Evolutionary conservation across 768 basidiomycete species (phyloP).

Genomic region (Leucocoprinus sp.): DNA sequence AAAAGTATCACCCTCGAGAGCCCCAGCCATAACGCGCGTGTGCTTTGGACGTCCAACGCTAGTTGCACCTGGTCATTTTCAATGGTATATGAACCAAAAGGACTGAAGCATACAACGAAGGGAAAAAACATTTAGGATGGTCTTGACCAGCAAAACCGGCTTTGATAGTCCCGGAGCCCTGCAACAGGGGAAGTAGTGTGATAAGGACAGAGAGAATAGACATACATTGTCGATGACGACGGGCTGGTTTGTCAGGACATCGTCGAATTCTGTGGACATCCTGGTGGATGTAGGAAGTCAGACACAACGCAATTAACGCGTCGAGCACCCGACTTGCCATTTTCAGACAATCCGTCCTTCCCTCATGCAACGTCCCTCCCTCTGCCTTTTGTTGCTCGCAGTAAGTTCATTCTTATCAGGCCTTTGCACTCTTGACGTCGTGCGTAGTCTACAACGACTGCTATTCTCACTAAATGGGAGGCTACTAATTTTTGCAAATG

Average conservation of each 20-base stretch:
- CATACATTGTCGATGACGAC: slow-evolving; percentile 98
- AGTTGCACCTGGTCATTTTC: slow-evolving; percentile 15
- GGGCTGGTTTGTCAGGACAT: slow-evolving; percentile 95
- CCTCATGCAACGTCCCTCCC: not conserved
- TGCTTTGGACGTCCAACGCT: slow-evolving; percentile 98
- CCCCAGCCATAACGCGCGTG: slow-evolving; percentile 95
- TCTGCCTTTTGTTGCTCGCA: slow-evolving; percentile 16
- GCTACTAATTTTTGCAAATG: slow-evolving; percentile 92
- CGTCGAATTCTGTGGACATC: slow-evolving; percentile 86
- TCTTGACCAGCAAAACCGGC: slow-evolving; percentile 99
- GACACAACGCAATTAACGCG: slow-evolving; percentile 14
- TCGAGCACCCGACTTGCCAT: not conserved
- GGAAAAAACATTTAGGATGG: slow-evolving; percentile 99
- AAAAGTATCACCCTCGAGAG: slow-evolving; percentile 92
- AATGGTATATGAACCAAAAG: slow-evolving; percentile 25
- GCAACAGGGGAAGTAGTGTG: slow-evolving; percentile 7
- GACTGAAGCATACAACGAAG: slow-evolving; percentile 77
- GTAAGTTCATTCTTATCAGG: slow-evolving; percentile 14
- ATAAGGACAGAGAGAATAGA: slow-evolving; percentile 18
- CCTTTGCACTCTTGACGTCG: not conserved
- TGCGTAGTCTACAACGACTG: slow-evolving; percentile 19
- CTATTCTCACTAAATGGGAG: slow-evolving; percentile 65
- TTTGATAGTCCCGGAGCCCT: slow-evolving; percentile 99
- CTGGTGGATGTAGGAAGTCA: slow-evolving; percentile 11
- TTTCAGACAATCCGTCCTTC: slow-evolving; percentile 5